Percentiles rank a stretch among this genome's conserved stretches.
These are phyloP conservation scores for Musa itinerans DNA, from an alignment of 176 grass and related monocot genomes.

Conservation along the genomic window DNA sequence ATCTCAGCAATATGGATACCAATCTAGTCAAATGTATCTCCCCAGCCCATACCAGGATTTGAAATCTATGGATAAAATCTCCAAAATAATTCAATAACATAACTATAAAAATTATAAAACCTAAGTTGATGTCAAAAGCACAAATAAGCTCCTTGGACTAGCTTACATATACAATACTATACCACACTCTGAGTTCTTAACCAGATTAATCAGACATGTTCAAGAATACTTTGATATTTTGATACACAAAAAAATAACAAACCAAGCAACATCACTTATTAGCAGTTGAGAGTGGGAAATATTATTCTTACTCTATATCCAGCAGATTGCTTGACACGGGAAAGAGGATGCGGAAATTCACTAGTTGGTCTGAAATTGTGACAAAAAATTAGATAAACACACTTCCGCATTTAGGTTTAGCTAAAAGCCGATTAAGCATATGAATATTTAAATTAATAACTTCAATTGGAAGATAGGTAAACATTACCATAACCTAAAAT, in stretches of 20 bases:
- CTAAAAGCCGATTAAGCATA: neutral
- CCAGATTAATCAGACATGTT: too few relatives aligned
- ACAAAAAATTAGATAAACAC: conserved; percentile 15
- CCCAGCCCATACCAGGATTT: neutral
- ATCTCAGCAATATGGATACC: too few relatives aligned
- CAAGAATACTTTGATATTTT: too few relatives aligned
- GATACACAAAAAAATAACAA: too few relatives aligned
- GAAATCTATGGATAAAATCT: neutral
- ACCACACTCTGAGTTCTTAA: too few relatives aligned
- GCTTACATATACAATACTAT: too few relatives aligned
- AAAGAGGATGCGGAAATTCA: conserved; percentile 97
- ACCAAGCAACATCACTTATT: too few relatives aligned
- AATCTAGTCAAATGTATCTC: too few relatives aligned
- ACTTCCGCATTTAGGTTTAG: conserved; percentile 15
- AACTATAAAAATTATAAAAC: neutral
- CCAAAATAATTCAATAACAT: neutral
- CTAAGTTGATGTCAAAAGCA: neutral
- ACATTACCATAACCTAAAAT: neutral
- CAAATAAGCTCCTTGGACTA: too few relatives aligned
- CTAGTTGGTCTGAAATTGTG: conserved; percentile 75
- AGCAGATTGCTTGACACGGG: conserved; percentile 74
- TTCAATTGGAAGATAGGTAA: too few relatives aligned
- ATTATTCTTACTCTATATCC: conserved; percentile 65
- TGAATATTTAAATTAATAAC: too few relatives aligned
- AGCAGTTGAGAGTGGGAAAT: too few relatives aligned